Conservation (phyloP, 1,284 basidiomycete species). For the Cryptococcus sp. region DNA sequence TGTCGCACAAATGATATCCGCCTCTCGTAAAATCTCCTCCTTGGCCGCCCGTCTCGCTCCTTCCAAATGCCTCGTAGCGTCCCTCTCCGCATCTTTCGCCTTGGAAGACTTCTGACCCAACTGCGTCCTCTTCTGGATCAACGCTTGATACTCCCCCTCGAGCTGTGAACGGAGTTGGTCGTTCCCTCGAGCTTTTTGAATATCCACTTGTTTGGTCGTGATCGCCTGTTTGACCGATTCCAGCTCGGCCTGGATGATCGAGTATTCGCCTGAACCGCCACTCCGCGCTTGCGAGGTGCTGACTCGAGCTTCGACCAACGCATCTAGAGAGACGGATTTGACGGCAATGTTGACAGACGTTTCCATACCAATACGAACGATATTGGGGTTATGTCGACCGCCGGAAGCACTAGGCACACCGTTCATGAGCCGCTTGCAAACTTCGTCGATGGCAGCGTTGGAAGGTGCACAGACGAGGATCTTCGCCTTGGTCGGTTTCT, state of each 20-base stretch:
- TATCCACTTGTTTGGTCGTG: slow-evolving; percentile 60
- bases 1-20: slow-evolving; percentile 92
- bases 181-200: slow-evolving; percentile 27
- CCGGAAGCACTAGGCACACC: slow-evolving; percentile 62
- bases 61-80: slow-evolving; percentile 65
- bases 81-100: slow-evolving; percentile 72
- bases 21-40: slow-evolving; percentile 71
- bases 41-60: slow-evolving; percentile 67
- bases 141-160: slow-evolving; percentile 62
- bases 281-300: slow-evolving; percentile 50
- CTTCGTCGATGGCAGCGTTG: slow-evolving; percentile 98
- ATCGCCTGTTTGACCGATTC: slow-evolving; percentile 60
- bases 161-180: slow-evolving; percentile 49
- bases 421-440: slow-evolving; percentile 79
- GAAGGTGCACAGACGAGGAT: slow-evolving; percentile 93
- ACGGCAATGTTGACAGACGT: slow-evolving; percentile 74
- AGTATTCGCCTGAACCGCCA: slow-evolving; percentile 50
- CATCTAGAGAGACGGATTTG: slow-evolving; percentile 81
- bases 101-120: slow-evolving; percentile 68
- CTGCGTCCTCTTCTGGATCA: slow-evolving; percentile 60
- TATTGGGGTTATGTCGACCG: slow-evolving; percentile 58
- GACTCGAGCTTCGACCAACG: slow-evolving; percentile 72
- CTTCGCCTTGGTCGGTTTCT: slow-evolving; percentile 60
- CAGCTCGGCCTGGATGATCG: slow-evolving; percentile 60
- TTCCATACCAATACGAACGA: slow-evolving; percentile 83